Base-by-base conservation (phyloP, 1,284 basidiomycete genomes). In the Cryptococcus floricola region DNA sequence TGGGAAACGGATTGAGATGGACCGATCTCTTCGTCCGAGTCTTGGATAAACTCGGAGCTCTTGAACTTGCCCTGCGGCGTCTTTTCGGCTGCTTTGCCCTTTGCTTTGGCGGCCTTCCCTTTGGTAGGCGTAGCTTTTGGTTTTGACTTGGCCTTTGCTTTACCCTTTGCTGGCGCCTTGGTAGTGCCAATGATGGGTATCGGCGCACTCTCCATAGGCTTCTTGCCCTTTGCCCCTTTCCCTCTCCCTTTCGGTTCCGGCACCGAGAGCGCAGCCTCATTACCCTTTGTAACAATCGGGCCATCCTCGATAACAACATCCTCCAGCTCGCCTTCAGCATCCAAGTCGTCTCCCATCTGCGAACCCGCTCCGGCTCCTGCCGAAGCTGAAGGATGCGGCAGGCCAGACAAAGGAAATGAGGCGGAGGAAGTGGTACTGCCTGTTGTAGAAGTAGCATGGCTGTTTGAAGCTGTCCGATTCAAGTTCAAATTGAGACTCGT, bases 11-110 rank as follows among this genome's bases (percentile, higher is more conserved):
- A 34, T 34, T 34, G 31, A 6, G 31, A 34, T 8, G 31, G 31
- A 12, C 39, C 52, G 16, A 52, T 56, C 46, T 69, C 68, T 46
- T 72, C 71, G 52, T 73, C 71, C 42, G 70, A 70, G 53, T 75
- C 71, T 47, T 74, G 69, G 42, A 74, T 73, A 42, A 67, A 68
- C 55, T 71, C 71, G 4, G 64, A 66, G 37, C 67, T 69, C 57
- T 74, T 74, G 61, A 66, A 56, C 57, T 74, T 73, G 42, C 58
- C 58, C 28, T 27, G 56, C 2, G 50, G 18, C 19, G 54, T 53
- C 5, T 56, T 44, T n/a, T 39, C 50, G 25, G 44, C 52, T 43
- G 57, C 67, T 38, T 58, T 58, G 12, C 56, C 50, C 43, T 63
- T 62, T 39, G 54, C 53, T 12, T 42, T 42, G 4, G 41, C 12